Base-by-base conservation (phyloP, 305 asterid genomes). In the Rubia peregrina region DNA sequence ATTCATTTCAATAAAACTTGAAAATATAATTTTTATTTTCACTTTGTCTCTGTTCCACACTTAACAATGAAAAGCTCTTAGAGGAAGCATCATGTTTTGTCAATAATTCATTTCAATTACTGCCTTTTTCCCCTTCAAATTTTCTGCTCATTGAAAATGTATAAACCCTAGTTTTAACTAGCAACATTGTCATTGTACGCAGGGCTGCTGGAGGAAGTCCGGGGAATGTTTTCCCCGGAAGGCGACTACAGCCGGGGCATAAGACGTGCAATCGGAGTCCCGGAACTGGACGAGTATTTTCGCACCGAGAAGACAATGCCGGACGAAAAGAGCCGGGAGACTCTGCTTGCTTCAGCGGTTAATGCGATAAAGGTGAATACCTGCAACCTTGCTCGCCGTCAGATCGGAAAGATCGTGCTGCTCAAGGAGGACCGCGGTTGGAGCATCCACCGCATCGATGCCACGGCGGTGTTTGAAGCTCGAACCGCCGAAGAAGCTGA, bases 151-250 rank as follows among this genome's bases (percentile, higher is more conserved):
- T 3, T 30, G 33, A 3, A 30, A 30, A 30, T 30, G 1, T 30
- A 30, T 30, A 30, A 30, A 30, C 33, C 33, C 33, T 30, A 30
- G 33, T 30, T 30, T 30, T 30, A 30, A 48, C 5, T 48, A 10
- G 4, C 4, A 8, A 55, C 26, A 26, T 68, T 53, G 9, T 21
- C n/a, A 0, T 10, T 49, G n/a, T 49, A 11, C 0, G 71, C 67
- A 74, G 82, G 79, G 3, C 53, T 78, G 36, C 78, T 86, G 44
- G 81, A 75, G 24, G 88, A 84, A 65, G 87, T 77, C 0, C 69
- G 73, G 49, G 79, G 19, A 53, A 80, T 82, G 24, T 86, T 70
- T 49, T 49, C 65, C 1, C 68, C 74, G 3, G 41, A 68, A 0
- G 82, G 75, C 0, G 82, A 79, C 53, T 75, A 84, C 41, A 62